phyloP scores from a whole-genome alignment of 495 filamentous ascomycete species.

The Aspergillus asperescens region DNA sequence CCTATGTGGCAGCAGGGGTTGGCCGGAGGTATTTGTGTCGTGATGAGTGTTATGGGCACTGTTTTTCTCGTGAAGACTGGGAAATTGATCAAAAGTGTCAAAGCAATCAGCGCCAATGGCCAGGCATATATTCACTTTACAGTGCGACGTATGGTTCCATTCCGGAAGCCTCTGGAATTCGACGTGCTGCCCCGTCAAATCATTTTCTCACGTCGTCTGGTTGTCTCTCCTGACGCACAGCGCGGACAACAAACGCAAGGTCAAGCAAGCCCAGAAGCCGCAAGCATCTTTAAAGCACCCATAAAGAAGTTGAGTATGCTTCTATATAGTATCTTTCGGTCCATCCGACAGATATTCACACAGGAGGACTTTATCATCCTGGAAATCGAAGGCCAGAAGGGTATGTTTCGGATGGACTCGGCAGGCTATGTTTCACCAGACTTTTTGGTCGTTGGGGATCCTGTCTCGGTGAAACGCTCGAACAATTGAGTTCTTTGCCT shows the following conservation, averaged over 20 bases:
- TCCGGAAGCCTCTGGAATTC: constrained; percentile 35
- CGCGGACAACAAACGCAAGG: constrained; percentile 14
- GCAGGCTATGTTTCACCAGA: constrained; percentile 37
- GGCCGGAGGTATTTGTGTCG: constrained; percentile 38
- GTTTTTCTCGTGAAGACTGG: constrained; percentile 35
- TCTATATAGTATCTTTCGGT: constrained; percentile 34
- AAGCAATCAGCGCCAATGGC: constrained; percentile 29
- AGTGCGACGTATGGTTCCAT: constrained; percentile 41
- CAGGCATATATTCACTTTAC: constrained; percentile 32
- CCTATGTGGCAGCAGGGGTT: constrained; percentile 38
- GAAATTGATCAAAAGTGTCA: constrained; percentile 32
- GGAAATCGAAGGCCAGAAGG: constrained; percentile 38
- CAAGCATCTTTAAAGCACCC: constrained; percentile 36
- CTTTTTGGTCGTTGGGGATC: constrained; percentile 33
- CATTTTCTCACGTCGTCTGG: constrained; percentile 33
- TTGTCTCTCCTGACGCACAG: constrained; percentile 23
- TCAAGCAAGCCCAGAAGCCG: not conserved
- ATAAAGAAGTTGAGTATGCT: constrained; percentile 30
- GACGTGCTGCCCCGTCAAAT: constrained; percentile 37
- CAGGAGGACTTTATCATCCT: constrained; percentile 44
- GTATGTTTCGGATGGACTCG: constrained; percentile 36
- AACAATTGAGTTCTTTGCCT: not conserved
- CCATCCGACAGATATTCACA: constrained; percentile 40
- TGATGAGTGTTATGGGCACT: constrained; percentile 42
- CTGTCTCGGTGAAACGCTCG: constrained; percentile 17